phyloP scores from a whole-genome alignment of 306 rosid genomes.

The Fragaria nilgerrensis region DNA sequence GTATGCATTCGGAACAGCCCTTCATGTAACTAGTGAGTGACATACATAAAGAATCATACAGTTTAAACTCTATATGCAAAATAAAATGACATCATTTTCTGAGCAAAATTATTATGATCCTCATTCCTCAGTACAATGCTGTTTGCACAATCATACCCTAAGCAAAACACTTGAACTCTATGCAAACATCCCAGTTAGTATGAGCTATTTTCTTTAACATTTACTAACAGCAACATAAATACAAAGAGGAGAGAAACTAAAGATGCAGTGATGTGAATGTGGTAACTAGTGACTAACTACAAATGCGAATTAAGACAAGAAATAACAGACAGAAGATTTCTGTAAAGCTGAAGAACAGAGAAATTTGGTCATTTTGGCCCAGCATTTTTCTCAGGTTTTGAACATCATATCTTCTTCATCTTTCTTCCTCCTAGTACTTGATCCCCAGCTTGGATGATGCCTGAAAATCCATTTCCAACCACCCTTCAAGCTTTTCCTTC shows the following conservation, averaged over 20 bases:
- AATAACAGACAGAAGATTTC: conserved; percentile 19
- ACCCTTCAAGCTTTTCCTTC: conserved; percentile 75
- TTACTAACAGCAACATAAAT: conserved; percentile 31
- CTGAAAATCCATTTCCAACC: conserved; percentile 93
- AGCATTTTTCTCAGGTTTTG: conserved; percentile 44
- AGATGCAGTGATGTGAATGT: conserved; percentile 25
- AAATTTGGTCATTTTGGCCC: conserved; percentile 10
- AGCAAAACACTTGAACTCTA: background rate
- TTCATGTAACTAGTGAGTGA: background rate
- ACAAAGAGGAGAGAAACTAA: conserved; percentile 26
- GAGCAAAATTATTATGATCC: conserved; percentile 6
- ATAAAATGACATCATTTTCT: background rate
- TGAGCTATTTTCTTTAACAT: conserved; percentile 29
- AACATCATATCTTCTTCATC: conserved; percentile 58
- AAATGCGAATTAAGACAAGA: conserved; percentile 24
- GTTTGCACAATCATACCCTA: conserved; percentile 6
- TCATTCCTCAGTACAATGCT: conserved; percentile 9
- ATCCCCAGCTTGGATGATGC: conserved; percentile 57
- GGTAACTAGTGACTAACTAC: conserved; percentile 30
- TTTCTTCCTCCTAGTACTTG: conserved; percentile 48
- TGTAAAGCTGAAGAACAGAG: conserved; percentile 31
- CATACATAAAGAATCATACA: background rate
- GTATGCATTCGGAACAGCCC: background rate
- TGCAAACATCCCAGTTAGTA: conserved; percentile 10
- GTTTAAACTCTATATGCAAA: background rate